These are phyloP conservation scores for Lantana camara DNA, from an alignment of 257 asterid species.

Conservation along the genomic window DNA sequence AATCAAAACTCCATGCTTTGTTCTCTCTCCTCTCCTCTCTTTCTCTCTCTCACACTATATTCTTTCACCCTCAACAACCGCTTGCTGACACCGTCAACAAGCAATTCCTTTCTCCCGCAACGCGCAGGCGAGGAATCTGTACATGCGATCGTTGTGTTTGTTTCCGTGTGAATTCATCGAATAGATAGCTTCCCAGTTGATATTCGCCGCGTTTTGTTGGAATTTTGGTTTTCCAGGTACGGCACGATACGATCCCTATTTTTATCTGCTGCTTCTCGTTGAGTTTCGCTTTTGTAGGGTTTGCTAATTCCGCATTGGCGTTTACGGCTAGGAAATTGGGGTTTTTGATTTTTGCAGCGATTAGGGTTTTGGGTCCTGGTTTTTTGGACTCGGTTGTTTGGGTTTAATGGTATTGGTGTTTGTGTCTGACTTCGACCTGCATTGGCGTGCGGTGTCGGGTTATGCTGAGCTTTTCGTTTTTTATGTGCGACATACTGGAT, in stretches of 20 bases:
- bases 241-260: conserved; percentile 55
- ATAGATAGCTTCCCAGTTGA: conserved; percentile 10
- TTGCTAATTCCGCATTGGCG: conserved; percentile 57
- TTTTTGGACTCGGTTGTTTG: conserved; percentile 22
- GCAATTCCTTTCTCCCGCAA: conserved; percentile 34
- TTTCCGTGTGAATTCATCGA: background rate
- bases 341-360: conserved; percentile 36
- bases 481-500: background rate
- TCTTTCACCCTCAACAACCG: conserved; percentile 39
- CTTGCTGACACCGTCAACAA: conserved; percentile 54
- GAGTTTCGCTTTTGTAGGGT: conserved; percentile 17
- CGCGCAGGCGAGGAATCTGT: conserved; percentile 13
- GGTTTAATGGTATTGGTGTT: conserved; percentile 7
- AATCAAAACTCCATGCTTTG: conserved; percentile 30
- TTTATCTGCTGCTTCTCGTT: background rate
- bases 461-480: background rate
- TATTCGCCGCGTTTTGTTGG: conserved; percentile 32
- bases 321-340: conserved; percentile 39
- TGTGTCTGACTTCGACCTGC: conserved; percentile 23
- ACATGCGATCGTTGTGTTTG: conserved; percentile 20
- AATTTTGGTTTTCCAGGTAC: conserved; percentile 41
- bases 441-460: background rate
- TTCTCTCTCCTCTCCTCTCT: conserved; percentile 27
- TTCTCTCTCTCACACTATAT: conserved; percentile 14
- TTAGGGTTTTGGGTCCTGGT: conserved; percentile 42